Evolutionary conservation across 139 green algal genomes (phyloP).

Genomic region (Chlorella ohadii): DNA sequence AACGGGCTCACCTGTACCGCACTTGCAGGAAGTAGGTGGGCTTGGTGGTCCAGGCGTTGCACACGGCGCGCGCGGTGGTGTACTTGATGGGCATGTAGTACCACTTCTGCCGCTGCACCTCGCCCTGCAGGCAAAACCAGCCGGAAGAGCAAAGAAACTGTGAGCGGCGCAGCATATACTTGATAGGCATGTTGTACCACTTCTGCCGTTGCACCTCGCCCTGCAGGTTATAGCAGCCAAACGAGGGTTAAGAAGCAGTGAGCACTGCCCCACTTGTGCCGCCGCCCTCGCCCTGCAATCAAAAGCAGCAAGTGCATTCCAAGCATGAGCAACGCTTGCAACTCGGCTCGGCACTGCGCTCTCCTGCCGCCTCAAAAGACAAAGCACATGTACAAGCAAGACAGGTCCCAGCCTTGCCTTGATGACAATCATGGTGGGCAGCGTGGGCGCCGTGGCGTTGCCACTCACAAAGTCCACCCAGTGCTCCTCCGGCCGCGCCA

Average conservation of each 20-base stretch:
- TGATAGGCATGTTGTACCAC: constrained; percentile 28
- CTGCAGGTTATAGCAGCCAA: too few relatives aligned
- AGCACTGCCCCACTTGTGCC: constrained; percentile 22
- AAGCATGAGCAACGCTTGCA: too few relatives aligned
- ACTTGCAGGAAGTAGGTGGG: constrained; percentile 47
- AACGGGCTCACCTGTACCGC: constrained; percentile 48
- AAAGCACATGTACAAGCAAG: too few relatives aligned
- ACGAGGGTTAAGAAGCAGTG: too few relatives aligned
- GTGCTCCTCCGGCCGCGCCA: constrained; percentile 27
- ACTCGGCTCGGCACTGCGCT: too few relatives aligned
- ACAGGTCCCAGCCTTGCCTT: constrained; percentile 25
- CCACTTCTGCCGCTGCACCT: constrained; percentile 36
- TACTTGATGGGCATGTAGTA: constrained; percentile 50
- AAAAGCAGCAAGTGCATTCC: too few relatives aligned
- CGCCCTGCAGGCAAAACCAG: background rate
- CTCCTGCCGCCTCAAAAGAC: too few relatives aligned
- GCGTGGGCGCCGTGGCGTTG: constrained; percentile 39
- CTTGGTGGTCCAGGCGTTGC: constrained; percentile 39
- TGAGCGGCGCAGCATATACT: too few relatives aligned
- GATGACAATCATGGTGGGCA: constrained; percentile 51
- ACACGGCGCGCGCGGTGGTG: constrained; percentile 17
- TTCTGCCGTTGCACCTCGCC: constrained; percentile 39
- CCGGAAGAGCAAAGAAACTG: too few relatives aligned
- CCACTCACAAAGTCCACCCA: constrained; percentile 53
- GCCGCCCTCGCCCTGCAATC: constrained; percentile 45